Evolutionary conservation across 2,329 filamentous ascomycete species (phyloP), one percentile per base, ranked within the genome.

Genomic region (Neonectria coccinea): DNA sequence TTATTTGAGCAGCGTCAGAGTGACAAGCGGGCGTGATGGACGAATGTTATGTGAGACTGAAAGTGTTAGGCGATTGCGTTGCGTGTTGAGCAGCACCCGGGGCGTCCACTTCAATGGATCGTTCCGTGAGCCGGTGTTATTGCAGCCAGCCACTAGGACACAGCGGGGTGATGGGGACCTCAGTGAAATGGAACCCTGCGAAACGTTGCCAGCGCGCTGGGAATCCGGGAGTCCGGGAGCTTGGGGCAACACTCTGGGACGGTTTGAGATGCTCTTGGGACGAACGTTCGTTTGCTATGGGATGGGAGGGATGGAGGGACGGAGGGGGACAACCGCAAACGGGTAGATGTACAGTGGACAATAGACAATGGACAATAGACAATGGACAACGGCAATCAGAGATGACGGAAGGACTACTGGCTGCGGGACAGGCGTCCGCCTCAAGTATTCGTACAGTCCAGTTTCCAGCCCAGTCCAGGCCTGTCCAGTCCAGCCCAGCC

Each of bases 321-420:
- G 25, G 5, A 25, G 25, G 14, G 44, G 42, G 31, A 18, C 29
- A 33, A 29, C 48, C 55, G 57, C 42, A 56, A 54, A 51, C 60
- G 52, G 47, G 47, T 29, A 9, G 27, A 29, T 29, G 29, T 5
- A 29, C 29, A 29, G 51, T 62, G 52, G 47, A 42, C 42, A 56
- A 61, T 25, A 3, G 22, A 29, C 7, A 29, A 54, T 62, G 48
- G 47, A 42, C 42, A 56, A 61, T 25, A 3, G 22, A 29, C 7
- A 29, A 54, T 62, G 48, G 47, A 42, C 42, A 56, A 61, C 48
- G 54, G 45, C 45, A 63, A 62, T 59, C 54, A 58, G 33, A 42
- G 39, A 7, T 42, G 33, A n/a, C 22, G 22, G 10, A 29, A 3
- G 29, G 29, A 29, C 29, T 29, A 18, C 9, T 14, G 47, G 20